Conservation (phyloP, 306 rosid species). For the Trichosanthes truncata region DNA sequence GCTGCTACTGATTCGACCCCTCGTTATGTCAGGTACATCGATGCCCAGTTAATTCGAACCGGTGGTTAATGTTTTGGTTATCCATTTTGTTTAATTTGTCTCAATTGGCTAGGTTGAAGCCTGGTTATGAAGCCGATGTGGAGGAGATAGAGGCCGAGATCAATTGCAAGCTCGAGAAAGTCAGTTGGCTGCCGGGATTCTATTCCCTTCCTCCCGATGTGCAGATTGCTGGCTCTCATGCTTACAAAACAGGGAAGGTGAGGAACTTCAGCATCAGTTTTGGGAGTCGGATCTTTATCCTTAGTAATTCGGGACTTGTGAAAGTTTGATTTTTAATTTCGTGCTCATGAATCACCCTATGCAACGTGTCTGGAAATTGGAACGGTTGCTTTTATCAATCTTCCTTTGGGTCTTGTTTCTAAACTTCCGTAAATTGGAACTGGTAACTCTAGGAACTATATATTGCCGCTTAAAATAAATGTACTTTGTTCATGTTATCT, state of each 20-base stretch:
- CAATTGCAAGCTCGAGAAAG: slow-evolving; percentile 44
- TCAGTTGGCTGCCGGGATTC: slow-evolving; percentile 65
- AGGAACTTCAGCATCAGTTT: neutral
- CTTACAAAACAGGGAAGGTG: slow-evolving; percentile 73
- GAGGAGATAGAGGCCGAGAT: slow-evolving; percentile 62
- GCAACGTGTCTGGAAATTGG: neutral
- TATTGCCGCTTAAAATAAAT: neutral
- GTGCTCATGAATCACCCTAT: neutral
- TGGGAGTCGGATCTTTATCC: neutral
- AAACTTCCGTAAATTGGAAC: neutral
- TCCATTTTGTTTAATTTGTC: neutral
- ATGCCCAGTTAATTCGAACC: neutral
- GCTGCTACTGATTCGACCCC: slow-evolving; percentile 55
- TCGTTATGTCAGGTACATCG: slow-evolving; percentile 64
- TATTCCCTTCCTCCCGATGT: slow-evolving; percentile 56
- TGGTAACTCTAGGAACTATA: neutral
- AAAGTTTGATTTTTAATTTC: neutral
- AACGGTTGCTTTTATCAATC: neutral
- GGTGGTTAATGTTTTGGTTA: neutral
- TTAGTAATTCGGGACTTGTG: neutral
- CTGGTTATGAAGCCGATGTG: slow-evolving; percentile 49
- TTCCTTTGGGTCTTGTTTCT: neutral
- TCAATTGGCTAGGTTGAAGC: slow-evolving; percentile 45
- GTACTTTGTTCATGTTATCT: neutral
- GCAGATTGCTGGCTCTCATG: slow-evolving; percentile 57